Evolutionary conservation across 1,139 yeast genomes (phyloP).

Genomic region (Candida sp.): DNA sequence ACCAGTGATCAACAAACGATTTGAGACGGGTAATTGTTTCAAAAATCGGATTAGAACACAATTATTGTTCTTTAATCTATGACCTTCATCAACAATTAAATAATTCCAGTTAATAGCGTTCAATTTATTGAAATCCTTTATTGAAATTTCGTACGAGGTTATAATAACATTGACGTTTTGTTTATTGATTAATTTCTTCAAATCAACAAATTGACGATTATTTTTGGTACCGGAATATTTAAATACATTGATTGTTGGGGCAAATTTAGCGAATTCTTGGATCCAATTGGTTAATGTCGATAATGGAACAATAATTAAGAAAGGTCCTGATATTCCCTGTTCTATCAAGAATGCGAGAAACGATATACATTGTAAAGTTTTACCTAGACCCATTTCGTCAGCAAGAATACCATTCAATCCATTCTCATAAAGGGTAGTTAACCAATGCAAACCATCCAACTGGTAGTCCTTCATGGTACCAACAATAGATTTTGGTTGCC

Average conservation of each 20-base stretch:
- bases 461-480: slow-evolving; percentile 81
- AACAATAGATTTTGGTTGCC: slow-evolving; percentile 64
- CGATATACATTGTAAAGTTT: slow-evolving; percentile 84
- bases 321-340: slow-evolving; percentile 80
- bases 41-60: slow-evolving; percentile 70
- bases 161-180: slow-evolving; percentile 47
- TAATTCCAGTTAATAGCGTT: slow-evolving; percentile 67
- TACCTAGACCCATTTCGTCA: slow-evolving; percentile 97
- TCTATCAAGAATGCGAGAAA: slow-evolving; percentile 75
- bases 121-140: slow-evolving; percentile 60
- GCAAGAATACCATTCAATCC: slow-evolving; percentile 95
- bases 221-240: slow-evolving; percentile 66
- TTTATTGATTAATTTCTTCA: slow-evolving; percentile 11
- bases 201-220: slow-evolving; percentile 40
- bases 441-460: slow-evolving; percentile 88
- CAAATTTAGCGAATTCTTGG: slow-evolving; percentile 64
- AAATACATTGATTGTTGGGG: slow-evolving; percentile 65
- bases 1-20: slow-evolving; percentile 80
- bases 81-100: slow-evolving; percentile 95
- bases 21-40: slow-evolving; percentile 61
- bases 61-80: slow-evolving; percentile 79
- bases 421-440: slow-evolving; percentile 82
- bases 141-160: slow-evolving; percentile 80
- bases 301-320: slow-evolving; percentile 81
- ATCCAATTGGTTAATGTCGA: slow-evolving; percentile 88